Base-by-base conservation (phyloP, 768 basidiomycete genomes). In the Boletus barrowsii region DNA sequence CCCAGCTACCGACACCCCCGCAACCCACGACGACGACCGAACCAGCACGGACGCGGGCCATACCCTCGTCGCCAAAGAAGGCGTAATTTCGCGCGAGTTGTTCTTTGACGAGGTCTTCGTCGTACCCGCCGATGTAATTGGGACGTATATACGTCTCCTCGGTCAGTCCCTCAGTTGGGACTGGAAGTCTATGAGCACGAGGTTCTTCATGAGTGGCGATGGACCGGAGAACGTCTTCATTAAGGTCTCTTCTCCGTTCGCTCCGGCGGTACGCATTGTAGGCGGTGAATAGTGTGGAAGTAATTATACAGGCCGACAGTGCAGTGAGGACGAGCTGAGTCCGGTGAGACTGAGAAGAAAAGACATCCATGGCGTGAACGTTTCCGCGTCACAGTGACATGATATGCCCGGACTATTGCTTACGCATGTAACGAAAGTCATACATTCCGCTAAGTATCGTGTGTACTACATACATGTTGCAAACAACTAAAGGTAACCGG, bases 1-100 rank as follows among this genome's bases (percentile, higher is more conserved):
- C 90, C 91, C 93, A 96, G 65, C 91, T 94, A 0, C 97, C 97
- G 0, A 99, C 97, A 3, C 97, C 96, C 54, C 97, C 97, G 60
- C 94, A 93, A 7, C 97, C 97, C 4, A 99, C 87, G 18, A 98
- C 75, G 17, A 92, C 93, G 1, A 98, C 94, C 5, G 77, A 82
- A 13, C 84, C 82, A 10, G 76, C 65, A 49, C 97, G 79, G 49
- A 98, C 79, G 65, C 82, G 86, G 10, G 73, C 68, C 91, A 98
- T 96, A 39, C 83, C 83, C 35, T 93, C 89, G 32, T 95, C 90
- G 0, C 93, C 93, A 49, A 98, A 88, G 73, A 98, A 98, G 10
- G 89, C 86, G 63, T 96, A 97, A 72, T 98, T 98, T 40, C 97
- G 76, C 4, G 96, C 88, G 43, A 99, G 79, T 70, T 97, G 87